These are phyloP conservation scores for Pleodorina starrii DNA, from an alignment of 139 green algal genomes.

Conservation along the genomic window DNA sequence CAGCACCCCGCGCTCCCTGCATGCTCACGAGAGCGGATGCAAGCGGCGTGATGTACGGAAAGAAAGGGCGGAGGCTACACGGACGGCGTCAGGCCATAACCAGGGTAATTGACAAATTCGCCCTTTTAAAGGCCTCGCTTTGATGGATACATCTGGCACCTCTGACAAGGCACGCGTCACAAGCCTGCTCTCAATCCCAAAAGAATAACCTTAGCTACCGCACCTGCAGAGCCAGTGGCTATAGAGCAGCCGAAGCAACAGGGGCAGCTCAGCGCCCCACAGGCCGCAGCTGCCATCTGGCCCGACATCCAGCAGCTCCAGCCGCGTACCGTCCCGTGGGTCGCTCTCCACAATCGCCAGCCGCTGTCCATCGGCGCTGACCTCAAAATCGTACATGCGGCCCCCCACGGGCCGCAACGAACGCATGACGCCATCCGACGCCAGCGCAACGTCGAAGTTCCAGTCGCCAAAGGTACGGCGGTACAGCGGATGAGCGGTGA, in stretches of 20 bases:
- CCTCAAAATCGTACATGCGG: slow-evolving; percentile 18
- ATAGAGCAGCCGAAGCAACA: slow-evolving; percentile 58
- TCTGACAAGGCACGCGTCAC: too few species aligned
- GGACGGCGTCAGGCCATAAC: too few species aligned
- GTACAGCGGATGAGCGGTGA: slow-evolving; percentile 68
- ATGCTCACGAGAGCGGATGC: too few species aligned
- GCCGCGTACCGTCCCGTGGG: background rate
- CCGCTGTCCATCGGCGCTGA: background rate
- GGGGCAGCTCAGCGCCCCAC: slow-evolving; percentile 62
- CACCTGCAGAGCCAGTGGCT: slow-evolving; percentile 70
- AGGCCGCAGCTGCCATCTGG: slow-evolving; percentile 19
- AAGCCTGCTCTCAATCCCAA: too few species aligned
- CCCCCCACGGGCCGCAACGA: slow-evolving; percentile 29
- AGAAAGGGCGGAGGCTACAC: too few species aligned
- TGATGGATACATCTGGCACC: too few species aligned
- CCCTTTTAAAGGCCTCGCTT: too few species aligned
- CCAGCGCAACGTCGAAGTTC: slow-evolving; percentile 66
- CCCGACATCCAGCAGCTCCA: slow-evolving; percentile 66
- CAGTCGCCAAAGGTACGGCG: slow-evolving; percentile 63
- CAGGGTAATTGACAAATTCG: too few species aligned
- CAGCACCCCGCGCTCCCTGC: slow-evolving; percentile 52
- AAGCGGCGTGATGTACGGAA: too few species aligned
- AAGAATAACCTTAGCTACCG: too few species aligned
- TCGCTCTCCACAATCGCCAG: slow-evolving; percentile 60
- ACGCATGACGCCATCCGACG: slow-evolving; percentile 42